Evolutionary conservation across 1,284 basidiomycete genomes (phyloP).

Genomic region (Malassezia obtusa): DNA sequence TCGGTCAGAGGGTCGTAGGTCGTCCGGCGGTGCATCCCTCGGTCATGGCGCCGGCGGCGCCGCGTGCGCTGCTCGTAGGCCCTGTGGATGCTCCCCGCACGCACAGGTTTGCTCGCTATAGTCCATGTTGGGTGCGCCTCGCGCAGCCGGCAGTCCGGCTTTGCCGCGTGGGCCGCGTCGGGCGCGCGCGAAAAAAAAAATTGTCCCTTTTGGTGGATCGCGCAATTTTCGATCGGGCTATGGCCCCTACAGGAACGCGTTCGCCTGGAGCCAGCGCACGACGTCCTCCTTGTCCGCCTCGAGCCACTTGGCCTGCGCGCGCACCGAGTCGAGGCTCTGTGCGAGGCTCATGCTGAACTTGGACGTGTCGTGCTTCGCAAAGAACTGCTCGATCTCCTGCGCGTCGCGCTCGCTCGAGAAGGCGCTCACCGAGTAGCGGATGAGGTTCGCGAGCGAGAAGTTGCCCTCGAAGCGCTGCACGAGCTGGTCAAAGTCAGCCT

Average conservation of each 20-base stretch:
- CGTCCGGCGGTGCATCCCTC: no score
- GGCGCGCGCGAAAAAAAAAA: no score
- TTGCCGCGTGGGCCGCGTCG: no score
- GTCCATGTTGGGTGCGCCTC: no score
- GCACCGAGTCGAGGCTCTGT: conserved; percentile 60
- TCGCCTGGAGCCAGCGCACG: conserved; percentile 52
- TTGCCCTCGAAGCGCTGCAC: conserved; percentile 55
- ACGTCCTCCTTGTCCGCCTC: conserved; percentile 57
- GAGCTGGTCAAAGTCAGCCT: conserved; percentile 36
- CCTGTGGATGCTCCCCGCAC: no score
- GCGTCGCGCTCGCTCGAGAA: conserved; percentile 64
- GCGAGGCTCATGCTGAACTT: conserved; percentile 55
- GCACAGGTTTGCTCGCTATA: no score
- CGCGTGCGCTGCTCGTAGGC: no score
- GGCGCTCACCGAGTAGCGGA: conserved; percentile 54
- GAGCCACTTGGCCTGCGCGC: conserved; percentile 56
- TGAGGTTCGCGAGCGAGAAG: conserved; percentile 32
- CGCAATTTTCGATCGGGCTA: background rate
- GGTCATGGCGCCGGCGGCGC: no score
- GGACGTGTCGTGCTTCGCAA: conserved; percentile 36
- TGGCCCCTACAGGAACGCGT: conserved; percentile 15
- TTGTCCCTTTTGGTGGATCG: no score
- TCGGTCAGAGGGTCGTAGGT: no score
- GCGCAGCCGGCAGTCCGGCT: no score
- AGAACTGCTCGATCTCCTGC: conserved; percentile 58